Evolutionary conservation across 805 yeast species (phyloP).

Genomic region (Lachancea dasiensis): DNA sequence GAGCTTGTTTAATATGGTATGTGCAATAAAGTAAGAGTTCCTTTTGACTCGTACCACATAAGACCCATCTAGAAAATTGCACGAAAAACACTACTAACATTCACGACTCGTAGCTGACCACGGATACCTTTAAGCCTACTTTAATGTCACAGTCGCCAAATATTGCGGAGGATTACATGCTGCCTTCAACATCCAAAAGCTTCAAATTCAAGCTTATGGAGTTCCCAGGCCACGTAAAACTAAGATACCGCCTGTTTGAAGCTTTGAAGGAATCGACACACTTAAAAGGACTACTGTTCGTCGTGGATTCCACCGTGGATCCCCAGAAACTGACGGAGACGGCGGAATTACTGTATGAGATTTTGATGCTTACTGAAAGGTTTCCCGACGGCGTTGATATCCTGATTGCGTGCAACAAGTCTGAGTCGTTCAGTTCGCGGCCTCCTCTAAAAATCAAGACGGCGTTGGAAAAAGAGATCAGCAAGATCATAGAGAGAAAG

Average conservation of each 20-base stretch:
- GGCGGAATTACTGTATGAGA: conserved; percentile 52
- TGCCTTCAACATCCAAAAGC: conserved; percentile 37
- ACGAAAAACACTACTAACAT: no score
- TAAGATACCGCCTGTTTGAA: conserved; percentile 49
- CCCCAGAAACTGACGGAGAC: conserved; percentile 44
- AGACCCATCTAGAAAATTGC: no score
- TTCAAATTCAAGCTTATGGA: conserved; percentile 55
- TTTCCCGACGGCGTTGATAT: conserved; percentile 65
- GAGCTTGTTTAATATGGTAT: conserved; percentile 37
- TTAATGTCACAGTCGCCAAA: conserved; percentile 51
- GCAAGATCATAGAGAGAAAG: conserved; percentile 42
- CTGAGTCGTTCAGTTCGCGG: conserved; percentile 77
- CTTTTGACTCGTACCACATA: no score
- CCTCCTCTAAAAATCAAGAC: conserved; percentile 57
- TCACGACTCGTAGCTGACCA: conserved; percentile 22
- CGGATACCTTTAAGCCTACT: conserved; percentile 31
- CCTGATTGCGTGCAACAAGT: conserved; percentile 76
- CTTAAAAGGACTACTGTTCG: conserved; percentile 62
- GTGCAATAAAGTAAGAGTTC: no score
- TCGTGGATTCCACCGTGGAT: conserved; percentile 69
- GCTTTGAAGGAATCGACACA: conserved; percentile 40
- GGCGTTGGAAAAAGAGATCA: conserved; percentile 59
- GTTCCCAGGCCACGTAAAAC: conserved; percentile 83
- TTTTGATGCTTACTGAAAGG: conserved; percentile 56
- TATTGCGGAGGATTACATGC: conserved; percentile 30